These are phyloP conservation scores for Stellera chamaejasme DNA, from an alignment of 345 rosid genomes.

Conservation along the genomic window DNA sequence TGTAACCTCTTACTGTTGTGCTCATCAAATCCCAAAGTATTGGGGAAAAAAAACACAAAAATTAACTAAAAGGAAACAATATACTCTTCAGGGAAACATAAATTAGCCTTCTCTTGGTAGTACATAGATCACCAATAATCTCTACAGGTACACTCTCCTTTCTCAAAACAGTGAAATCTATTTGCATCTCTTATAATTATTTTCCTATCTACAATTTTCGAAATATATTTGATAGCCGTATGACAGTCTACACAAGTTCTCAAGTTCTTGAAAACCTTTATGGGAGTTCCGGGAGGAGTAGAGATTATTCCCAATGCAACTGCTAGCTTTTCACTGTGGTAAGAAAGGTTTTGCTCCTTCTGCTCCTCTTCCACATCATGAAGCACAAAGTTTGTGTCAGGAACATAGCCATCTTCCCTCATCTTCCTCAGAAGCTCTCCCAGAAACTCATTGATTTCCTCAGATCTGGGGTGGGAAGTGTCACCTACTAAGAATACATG, in stretches of 20 bases:
- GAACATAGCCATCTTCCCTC: constrained; percentile 85
- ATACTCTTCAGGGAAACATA: not conserved
- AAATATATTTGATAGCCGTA: constrained; percentile 74
- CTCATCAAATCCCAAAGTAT: too few relatives aligned
- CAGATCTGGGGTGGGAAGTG: constrained; percentile 52
- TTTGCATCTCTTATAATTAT: constrained; percentile 68
- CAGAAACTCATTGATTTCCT: constrained; percentile 54
- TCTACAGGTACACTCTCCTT: constrained; percentile 73
- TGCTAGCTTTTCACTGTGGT: constrained; percentile 91
- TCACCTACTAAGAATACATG: constrained; percentile 72
- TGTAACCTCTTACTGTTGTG: too few relatives aligned
- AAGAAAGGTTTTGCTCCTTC: constrained; percentile 71
- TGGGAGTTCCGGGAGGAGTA: constrained; percentile 48
- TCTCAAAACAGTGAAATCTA: constrained; percentile 80
- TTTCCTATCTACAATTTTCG: constrained; percentile 59
- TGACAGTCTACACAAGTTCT: constrained; percentile 94
- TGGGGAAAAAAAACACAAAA: too few relatives aligned
- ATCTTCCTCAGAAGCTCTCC: constrained; percentile 40
- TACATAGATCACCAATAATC: constrained; percentile 65
- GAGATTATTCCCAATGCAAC: constrained; percentile 78
- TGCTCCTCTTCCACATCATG: constrained; percentile 94
- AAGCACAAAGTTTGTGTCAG: constrained; percentile 59
- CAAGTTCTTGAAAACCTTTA: constrained; percentile 79
- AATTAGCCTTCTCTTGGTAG: not conserved
- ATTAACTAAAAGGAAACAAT: too few relatives aligned